Evolutionary conservation across 148 eudicot genomes (phyloP).

Genomic region (Vaccinium corymbosum): DNA sequence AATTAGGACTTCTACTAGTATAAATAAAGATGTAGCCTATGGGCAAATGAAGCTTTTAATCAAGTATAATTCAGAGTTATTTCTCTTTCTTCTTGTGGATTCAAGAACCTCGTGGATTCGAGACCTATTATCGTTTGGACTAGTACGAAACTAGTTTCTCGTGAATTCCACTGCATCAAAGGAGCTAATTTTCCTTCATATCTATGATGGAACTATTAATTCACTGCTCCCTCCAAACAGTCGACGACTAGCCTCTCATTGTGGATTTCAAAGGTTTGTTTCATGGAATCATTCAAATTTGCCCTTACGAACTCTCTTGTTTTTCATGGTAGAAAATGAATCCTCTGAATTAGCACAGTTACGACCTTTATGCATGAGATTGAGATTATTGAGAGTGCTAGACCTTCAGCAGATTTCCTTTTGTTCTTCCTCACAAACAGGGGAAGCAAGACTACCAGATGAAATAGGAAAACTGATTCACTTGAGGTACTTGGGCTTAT

Average conservation of each 20-base stretch:
- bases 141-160: no score
- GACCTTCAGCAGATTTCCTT: neutral
- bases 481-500: neutral
- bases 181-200: neutral
- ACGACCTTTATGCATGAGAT: neutral
- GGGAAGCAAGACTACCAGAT: neutral
- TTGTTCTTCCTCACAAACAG: neutral
- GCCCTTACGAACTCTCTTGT: neutral
- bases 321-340: neutral
- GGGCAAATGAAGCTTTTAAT: no score
- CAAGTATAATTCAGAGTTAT: no score
- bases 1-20: no score
- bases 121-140: no score
- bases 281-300: neutral
- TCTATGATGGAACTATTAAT: neutral
- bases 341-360: neutral
- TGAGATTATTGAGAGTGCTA: conserved; percentile 5
- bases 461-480: neutral
- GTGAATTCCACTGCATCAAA: neutral
- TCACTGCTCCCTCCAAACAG: neutral
- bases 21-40: no score
- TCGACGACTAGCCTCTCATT: neutral
- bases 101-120: no score
- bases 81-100: no score
- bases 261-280: neutral